Evolutionary conservation across 2,329 filamentous ascomycete species (phyloP).

Genomic region (Alternaria burnsii): DNA sequence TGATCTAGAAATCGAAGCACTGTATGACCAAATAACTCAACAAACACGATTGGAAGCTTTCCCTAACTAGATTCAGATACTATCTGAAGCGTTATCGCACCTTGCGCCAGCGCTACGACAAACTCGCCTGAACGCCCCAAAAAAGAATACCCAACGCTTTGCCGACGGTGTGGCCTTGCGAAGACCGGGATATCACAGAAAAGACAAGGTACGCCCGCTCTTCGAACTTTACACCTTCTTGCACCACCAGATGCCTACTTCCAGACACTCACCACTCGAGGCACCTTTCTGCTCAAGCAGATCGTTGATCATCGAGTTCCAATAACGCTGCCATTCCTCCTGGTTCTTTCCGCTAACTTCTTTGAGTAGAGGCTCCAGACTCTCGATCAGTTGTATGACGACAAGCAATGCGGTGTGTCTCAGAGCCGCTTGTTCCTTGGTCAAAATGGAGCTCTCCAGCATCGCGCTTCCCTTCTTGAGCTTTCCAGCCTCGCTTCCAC

Average conservation of each 20-base stretch:
- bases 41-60: constrained; percentile 1
- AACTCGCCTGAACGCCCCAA: constrained; percentile 25
- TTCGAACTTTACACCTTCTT: constrained; percentile 58
- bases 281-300: constrained; percentile 81
- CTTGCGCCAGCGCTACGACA: constrained; percentile 80
- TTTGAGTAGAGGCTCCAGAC: constrained; percentile 81
- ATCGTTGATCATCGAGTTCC: constrained; percentile 85
- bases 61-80: constrained; percentile 66
- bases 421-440: constrained; percentile 74
- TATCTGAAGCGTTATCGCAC: constrained; percentile 92
- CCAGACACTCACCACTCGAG: constrained; percentile 83
- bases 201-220: constrained; percentile 28
- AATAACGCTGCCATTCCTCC: constrained; percentile 93
- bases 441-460: constrained; percentile 62
- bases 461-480: constrained; percentile 45
- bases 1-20: constrained; percentile 79
- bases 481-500: constrained; percentile 61
- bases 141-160: constrained; percentile 5
- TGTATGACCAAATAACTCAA: constrained; percentile 68
- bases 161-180: constrained; percentile 22
- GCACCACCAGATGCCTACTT: constrained; percentile 72
- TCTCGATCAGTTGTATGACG: constrained; percentile 83
- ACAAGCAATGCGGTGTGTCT: constrained; percentile 82
- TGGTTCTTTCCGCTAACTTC: constrained; percentile 86
- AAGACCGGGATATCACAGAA: constrained; percentile 38